phyloP scores from a whole-genome alignment of 768 basidiomycete species.

The Paxillus ammoniavirescens region DNA sequence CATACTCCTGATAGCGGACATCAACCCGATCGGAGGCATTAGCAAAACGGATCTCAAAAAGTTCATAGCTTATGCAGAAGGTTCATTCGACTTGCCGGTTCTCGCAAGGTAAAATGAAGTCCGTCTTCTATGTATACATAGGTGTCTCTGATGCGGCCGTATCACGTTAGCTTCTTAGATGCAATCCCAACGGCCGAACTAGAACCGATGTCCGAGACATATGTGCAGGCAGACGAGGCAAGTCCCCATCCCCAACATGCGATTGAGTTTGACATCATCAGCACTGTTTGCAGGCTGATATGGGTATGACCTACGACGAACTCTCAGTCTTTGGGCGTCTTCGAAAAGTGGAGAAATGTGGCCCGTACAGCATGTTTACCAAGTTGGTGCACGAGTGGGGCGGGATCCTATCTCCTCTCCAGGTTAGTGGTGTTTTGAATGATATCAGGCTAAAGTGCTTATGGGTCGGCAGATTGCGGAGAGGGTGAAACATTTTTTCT shows the following conservation, averaged over 20 bases:
- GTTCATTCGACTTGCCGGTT: constrained; percentile 81
- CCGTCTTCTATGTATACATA: background rate
- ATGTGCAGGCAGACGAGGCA: constrained; percentile 95
- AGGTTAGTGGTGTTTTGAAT: constrained; percentile 45
- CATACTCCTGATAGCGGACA: constrained; percentile 60
- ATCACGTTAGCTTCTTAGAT: constrained; percentile 68
- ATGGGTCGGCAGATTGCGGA: constrained; percentile 70
- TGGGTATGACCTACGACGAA: constrained; percentile 99
- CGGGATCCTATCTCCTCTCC: constrained; percentile 70
- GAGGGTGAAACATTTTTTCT: constrained; percentile 97
- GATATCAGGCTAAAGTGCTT: background rate
- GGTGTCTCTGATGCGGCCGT: background rate
- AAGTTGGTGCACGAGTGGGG: constrained; percentile 97
- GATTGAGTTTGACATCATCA: background rate
- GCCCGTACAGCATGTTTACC: constrained; percentile 96
- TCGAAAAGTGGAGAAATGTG: constrained; percentile 95
- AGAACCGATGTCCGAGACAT: constrained; percentile 91
- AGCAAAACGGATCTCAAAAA: constrained; percentile 97
- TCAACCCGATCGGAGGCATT: constrained; percentile 98
- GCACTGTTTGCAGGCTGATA: constrained; percentile 65
- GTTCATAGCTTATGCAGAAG: constrained; percentile 85
- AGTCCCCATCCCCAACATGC: constrained; percentile 8
- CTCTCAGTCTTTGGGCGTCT: constrained; percentile 90
- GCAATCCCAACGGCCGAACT: constrained; percentile 96
- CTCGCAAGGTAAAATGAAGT: constrained; percentile 56